Conservation (phyloP, 2,329 filamentous ascomycete species). For the Tolypocladium tropicale region DNA sequence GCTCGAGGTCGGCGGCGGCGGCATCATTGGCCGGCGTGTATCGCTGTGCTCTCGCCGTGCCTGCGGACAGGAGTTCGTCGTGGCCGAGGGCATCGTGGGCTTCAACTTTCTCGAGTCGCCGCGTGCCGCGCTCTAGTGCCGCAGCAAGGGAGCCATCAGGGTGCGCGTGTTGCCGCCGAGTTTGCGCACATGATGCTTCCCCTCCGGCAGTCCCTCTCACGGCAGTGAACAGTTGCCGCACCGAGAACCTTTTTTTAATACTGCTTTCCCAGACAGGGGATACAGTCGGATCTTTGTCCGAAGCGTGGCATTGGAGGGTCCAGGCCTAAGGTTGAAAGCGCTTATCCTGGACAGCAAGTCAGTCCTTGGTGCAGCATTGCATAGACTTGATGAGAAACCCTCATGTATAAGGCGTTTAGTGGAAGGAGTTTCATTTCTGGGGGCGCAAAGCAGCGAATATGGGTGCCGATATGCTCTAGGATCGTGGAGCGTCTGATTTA, state of each 20-base stretch:
- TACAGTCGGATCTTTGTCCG: not conserved
- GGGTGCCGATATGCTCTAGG: too few relatives aligned
- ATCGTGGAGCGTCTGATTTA: too few relatives aligned
- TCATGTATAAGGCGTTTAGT: too few relatives aligned
- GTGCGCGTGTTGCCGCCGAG: not conserved
- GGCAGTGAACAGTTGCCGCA: not conserved
- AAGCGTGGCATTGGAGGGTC: too few relatives aligned
- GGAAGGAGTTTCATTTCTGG: too few relatives aligned
- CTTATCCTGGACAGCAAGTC: not conserved
- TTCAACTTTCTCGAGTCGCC: slow-evolving; percentile 27
- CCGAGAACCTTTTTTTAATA: not conserved
- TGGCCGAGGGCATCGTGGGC: slow-evolving; percentile 40
- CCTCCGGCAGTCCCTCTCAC: not conserved
- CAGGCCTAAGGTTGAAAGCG: not conserved
- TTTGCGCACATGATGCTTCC: not conserved
- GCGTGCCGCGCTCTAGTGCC: not conserved
- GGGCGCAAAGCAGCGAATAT: too few relatives aligned
- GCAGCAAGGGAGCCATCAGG: not conserved
- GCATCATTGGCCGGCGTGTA: slow-evolving; percentile 38
- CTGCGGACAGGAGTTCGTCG: slow-evolving; percentile 16
- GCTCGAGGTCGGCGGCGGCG: slow-evolving; percentile 31
- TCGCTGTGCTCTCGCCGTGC: slow-evolving; percentile 22
- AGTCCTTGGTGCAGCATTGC: not conserved
- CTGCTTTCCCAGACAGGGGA: not conserved
- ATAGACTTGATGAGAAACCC: too few relatives aligned